Percentiles rank a stretch among this genome's conserved stretches.
These are phyloP conservation scores for Myriangium duriaei DNA, from an alignment of 2,329 filamentous ascomycete species.

Conservation along the genomic window DNA sequence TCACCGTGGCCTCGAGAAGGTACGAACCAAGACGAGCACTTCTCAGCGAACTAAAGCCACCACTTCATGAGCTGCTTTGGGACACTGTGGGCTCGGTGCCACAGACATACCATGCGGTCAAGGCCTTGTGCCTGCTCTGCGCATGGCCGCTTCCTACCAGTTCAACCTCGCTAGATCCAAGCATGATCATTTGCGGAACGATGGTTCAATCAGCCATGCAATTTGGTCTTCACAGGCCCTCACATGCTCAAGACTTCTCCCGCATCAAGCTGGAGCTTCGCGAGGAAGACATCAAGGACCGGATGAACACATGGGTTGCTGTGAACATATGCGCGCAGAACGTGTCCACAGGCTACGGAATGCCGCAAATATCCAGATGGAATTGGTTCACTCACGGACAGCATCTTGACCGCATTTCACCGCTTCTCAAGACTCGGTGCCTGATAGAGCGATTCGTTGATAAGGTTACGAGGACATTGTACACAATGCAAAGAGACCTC, in stretches of 20 bases:
- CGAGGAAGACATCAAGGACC: slow-evolving; percentile 66
- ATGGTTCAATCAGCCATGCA: slow-evolving; percentile 84
- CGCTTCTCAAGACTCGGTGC: slow-evolving; percentile 53
- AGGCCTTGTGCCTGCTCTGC: slow-evolving; percentile 66
- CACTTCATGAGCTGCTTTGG: slow-evolving; percentile 61
- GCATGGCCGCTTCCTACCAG: slow-evolving; percentile 77
- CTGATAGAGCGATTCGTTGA: slow-evolving; percentile 65
- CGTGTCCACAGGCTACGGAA: slow-evolving; percentile 71
- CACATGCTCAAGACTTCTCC: slow-evolving; percentile 73
- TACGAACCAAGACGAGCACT: slow-evolving; percentile 52
- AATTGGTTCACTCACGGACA: slow-evolving; percentile 60
- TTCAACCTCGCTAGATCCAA: slow-evolving; percentile 66
- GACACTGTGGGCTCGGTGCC: slow-evolving; percentile 64
- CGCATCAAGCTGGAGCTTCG: slow-evolving; percentile 54
- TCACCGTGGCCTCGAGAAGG: slow-evolving; percentile 61
- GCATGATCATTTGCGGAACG: slow-evolving; percentile 67
- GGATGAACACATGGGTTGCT: slow-evolving; percentile 70
- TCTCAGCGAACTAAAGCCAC: slow-evolving; percentile 52
- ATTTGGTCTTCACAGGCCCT: slow-evolving; percentile 68
- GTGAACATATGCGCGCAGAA: slow-evolving; percentile 74
- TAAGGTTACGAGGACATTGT: slow-evolving; percentile 67
- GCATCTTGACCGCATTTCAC: slow-evolving; percentile 50
- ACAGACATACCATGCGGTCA: slow-evolving; percentile 68
- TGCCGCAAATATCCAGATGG: slow-evolving; percentile 46
- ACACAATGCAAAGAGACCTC: slow-evolving; percentile 63